Evolutionary conservation across 2,329 filamentous ascomycete species (phyloP), one percentile per base, ranked within the genome.

Genomic region (Pleomassaria siparia): DNA sequence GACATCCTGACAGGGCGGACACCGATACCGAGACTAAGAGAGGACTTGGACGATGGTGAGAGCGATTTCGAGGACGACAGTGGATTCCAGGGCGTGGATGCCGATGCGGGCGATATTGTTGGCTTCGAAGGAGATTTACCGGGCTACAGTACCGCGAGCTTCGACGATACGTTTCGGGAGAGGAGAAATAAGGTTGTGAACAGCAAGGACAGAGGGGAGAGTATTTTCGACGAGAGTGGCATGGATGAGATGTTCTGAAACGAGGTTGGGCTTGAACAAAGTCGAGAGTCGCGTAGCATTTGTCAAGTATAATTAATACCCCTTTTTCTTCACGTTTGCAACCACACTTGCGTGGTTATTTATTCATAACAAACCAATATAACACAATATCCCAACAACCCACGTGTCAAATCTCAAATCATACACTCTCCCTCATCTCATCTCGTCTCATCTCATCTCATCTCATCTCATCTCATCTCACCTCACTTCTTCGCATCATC

Each of bases 1-100:
- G 74, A 78, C 20, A 73, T 78, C 5, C 57, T 79, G 11, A 75
- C 74, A 1, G 76, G 76, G 0, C 58, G 72, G n/a, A 77, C 70
- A 37, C 71, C 73, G 1, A 55, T 73, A 30, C 72, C 71, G 11
- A 63, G 58, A 11, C 32, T 26, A 24, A 26, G 37, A 16, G 24
- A 12, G 5, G 8, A 4, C 10, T 18, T 10, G 13, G 18, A 24
- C 7, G 37, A 10, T 5, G 12, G 37, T 40, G 37, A 28, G n/a
- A 37, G 33, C 15, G 33, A 22, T 5, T 6, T 7, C 13, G 20
- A 24, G 20, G 37, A 40, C 7, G 37, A 40, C n/a, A 40, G 22
- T 15, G 24, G 37, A 4, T 16, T 40, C 18, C 22, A 46, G 20
- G 44, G 44, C 9, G 51, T 21, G 5, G 43, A 47, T 25, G 49